Evolutionary conservation across 208 protist species (phyloP).

Genomic region (Trypanosoma scelopori): DNA sequence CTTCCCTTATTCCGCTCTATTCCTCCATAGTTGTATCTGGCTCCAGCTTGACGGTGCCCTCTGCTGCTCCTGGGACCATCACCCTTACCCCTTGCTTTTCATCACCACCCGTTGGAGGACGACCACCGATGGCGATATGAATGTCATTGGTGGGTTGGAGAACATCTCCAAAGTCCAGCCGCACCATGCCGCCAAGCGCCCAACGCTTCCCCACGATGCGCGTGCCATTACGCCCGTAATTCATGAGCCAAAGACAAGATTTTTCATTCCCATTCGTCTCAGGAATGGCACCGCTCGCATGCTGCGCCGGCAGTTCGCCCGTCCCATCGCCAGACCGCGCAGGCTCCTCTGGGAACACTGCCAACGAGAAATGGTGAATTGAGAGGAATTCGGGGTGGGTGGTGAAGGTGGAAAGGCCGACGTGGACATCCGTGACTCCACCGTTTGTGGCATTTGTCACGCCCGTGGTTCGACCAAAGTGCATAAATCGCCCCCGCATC

Average conservation of each 20-base stretch:
- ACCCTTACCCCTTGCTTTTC: constrained; percentile 5
- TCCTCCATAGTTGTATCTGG: constrained; percentile 2
- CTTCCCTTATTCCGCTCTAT: constrained; percentile 1
- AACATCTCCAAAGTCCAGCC: constrained; percentile 34
- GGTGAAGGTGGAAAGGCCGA: constrained; percentile 45
- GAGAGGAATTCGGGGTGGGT: constrained; percentile 44
- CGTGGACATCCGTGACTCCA: constrained; percentile 37
- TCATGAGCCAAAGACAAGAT: constrained; percentile 51
- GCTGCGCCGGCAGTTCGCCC: background rate
- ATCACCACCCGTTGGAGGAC: background rate
- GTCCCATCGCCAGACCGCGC: background rate
- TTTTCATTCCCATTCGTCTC: constrained; percentile 11
- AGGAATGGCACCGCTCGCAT: constrained; percentile 6
- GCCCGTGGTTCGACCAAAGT: constrained; percentile 52
- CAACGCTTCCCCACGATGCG: constrained; percentile 39
- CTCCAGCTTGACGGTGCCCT: background rate
- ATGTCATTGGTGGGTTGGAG: constrained; percentile 43
- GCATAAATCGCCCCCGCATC: constrained; percentile 30
- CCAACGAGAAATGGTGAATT: constrained; percentile 55
- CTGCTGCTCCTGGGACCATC: constrained; percentile 24
- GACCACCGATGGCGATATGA: constrained; percentile 14
- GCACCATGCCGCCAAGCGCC: constrained; percentile 46
- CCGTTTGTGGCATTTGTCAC: constrained; percentile 25
- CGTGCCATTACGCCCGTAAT: constrained; percentile 75
- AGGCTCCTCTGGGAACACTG: constrained; percentile 28